Evolutionary conservation across 305 asterid genomes (phyloP).

Genomic region (Solanum hybrid): DNA sequence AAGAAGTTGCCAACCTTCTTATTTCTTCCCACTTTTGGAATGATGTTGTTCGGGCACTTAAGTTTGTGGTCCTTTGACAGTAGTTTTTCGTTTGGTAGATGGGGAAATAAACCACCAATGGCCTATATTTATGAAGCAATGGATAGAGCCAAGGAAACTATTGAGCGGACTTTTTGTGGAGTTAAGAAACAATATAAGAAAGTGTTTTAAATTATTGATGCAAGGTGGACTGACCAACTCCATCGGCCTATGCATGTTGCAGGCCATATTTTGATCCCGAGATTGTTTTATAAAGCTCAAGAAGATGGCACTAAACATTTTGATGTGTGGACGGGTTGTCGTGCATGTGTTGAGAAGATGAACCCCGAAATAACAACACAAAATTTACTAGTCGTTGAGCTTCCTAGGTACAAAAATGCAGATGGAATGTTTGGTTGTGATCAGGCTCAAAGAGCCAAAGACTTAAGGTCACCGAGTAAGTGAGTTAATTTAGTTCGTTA

Average conservation of each 20-base stretch:
- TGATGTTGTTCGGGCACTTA: neutral
- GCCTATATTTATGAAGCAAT: neutral
- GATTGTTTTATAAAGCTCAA: neutral
- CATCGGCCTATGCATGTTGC: neutral
- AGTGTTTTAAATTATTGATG: neutral
- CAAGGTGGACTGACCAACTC: neutral
- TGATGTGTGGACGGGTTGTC: neutral
- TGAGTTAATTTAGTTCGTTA: neutral
- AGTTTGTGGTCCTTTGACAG: neutral
- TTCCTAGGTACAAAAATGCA: neutral
- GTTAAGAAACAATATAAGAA: neutral
- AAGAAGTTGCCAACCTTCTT: neutral
- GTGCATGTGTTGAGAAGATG: neutral
- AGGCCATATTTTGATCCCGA: neutral
- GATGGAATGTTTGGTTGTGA: neutral
- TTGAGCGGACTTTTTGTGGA: neutral
- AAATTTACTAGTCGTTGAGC: neutral
- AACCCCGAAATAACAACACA: neutral
- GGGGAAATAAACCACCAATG: neutral
- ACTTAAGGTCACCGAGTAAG: neutral
- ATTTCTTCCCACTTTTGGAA: neutral
- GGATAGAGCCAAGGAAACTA: neutral
- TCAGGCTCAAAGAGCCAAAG: neutral
- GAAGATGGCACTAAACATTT: neutral
- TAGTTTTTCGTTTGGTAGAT: neutral